These are phyloP conservation scores for Telopea speciosissima DNA, from an alignment of 177 flowering plant species.

Conservation along the genomic window DNA sequence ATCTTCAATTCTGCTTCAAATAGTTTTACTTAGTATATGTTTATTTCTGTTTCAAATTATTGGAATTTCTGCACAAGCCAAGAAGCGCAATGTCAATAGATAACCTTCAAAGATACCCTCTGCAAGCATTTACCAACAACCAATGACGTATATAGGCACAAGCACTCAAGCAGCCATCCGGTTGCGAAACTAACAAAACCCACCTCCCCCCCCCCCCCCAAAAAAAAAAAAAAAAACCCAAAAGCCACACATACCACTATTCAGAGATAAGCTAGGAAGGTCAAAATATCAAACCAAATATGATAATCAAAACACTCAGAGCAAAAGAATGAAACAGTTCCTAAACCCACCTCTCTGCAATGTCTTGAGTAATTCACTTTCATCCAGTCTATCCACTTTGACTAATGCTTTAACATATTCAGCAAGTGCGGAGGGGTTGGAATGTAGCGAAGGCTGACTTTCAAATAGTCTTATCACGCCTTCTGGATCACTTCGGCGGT, in stretches of 20 bases:
- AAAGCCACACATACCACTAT: background rate
- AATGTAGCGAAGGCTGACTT: constrained; percentile 71
- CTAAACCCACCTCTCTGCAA: constrained; percentile 69
- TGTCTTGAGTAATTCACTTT: constrained; percentile 72
- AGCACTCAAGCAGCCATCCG: background rate
- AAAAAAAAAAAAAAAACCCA: too few species aligned
- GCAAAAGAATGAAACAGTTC: background rate
- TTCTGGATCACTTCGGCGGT: constrained; percentile 74
- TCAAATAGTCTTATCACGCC: constrained; percentile 84
- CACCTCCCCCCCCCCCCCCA: too few species aligned
- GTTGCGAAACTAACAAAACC: too few species aligned
- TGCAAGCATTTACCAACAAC: background rate
- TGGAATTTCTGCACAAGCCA: background rate
- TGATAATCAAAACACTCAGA: background rate
- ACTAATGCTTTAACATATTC: constrained; percentile 94
- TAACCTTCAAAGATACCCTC: background rate
- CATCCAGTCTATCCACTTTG: constrained; percentile 76
- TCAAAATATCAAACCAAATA: background rate
- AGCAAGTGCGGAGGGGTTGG: constrained; percentile 74
- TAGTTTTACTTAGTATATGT: too few species aligned
- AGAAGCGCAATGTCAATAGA: background rate
- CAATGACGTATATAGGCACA: background rate
- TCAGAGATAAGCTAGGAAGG: background rate
- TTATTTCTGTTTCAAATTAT: background rate
- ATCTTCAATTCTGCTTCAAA: background rate